Evolutionary conservation across 371 early-diverging fungal genomes (phyloP), one percentile per base, ranked within the genome.

Genomic region (Catenaria anguillulae): DNA sequence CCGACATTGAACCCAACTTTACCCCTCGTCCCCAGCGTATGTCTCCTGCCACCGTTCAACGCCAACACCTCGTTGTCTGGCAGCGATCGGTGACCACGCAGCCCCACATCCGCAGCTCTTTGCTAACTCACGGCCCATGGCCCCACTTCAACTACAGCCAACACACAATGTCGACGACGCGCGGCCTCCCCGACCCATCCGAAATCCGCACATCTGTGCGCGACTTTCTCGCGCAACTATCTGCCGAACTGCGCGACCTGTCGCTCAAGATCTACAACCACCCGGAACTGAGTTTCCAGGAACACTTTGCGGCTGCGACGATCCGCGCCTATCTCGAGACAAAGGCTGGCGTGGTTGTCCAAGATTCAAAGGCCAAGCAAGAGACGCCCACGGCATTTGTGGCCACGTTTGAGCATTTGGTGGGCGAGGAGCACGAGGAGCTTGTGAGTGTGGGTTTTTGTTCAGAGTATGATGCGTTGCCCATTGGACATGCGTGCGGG

Each of bases 401-500:
- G 13, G 76, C 76, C 45, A 62, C 64, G 33, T 70, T 70, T 46
- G 66, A 64, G n/a, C 65, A 66, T 33, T 63, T 66, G n/a, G 66
- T 62, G 61, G n/a, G n/a, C n/a, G n/a, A n/a, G n/a, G n/a, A n/a
- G n/a, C n/a, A 31, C 2, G 33, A 29, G 56, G 45, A 34, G 26
- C 60, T 43, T 77, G 77, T 3, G 70, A 73, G 42, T 37, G 62
- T 71, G 48, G 70, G 74, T 46, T 64, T 73, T 52, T 74, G 74
- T 63, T 72, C 34, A 58, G 72, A 68, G 74, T 70, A 71, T 58
- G 75, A 75, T 60, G 76, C 76, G 17, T 54, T 77, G 58, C 69
- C 64, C 37, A 68, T 83, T 43, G 85, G 84, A 12, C 85, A 84
- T 64, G 84, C 74, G 21, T 84, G 85, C 58, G 85, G 83, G 6